Evolutionary conservation across 129 eudicot genomes (phyloP).

Genomic region (Logfia minima): DNA sequence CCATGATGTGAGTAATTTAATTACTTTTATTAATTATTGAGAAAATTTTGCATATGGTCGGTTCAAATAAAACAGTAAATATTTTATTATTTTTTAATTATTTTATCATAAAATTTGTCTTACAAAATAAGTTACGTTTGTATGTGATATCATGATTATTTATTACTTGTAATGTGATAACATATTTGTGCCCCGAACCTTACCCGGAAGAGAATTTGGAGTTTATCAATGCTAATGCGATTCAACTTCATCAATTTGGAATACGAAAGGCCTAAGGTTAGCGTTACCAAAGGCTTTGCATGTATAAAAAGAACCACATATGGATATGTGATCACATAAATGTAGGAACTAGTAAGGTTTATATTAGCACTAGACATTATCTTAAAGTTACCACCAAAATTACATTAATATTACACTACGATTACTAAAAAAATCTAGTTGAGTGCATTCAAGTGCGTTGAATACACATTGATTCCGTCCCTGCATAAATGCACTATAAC

Average conservation of each 20-base stretch:
- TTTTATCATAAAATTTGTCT: neutral
- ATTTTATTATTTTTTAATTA: neutral
- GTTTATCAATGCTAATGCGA: conserved; percentile 47
- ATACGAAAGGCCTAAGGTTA: conserved; percentile 55
- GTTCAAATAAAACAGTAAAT: too few relatives aligned
- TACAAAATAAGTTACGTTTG: too few relatives aligned
- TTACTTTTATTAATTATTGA: neutral
- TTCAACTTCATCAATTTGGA: conserved; percentile 51
- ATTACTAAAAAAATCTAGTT: neutral
- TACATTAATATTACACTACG: neutral
- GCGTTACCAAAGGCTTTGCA: neutral
- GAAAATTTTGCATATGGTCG: too few relatives aligned
- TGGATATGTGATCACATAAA: neutral
- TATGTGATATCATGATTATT: neutral
- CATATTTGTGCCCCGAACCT: conserved; percentile 61
- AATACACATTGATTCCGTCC: too few relatives aligned
- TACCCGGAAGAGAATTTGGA: conserved; percentile 46
- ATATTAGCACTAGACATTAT: too few relatives aligned
- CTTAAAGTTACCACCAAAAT: neutral
- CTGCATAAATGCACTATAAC: too few relatives aligned
- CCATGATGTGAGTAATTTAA: conserved; percentile 41
- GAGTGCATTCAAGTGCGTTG: too few relatives aligned
- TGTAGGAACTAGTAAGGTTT: too few relatives aligned
- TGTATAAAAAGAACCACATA: neutral
- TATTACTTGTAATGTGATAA: neutral